Base-by-base conservation (phyloP, 2,329 filamentous ascomycete species). In the Xylariaceae sp. region DNA sequence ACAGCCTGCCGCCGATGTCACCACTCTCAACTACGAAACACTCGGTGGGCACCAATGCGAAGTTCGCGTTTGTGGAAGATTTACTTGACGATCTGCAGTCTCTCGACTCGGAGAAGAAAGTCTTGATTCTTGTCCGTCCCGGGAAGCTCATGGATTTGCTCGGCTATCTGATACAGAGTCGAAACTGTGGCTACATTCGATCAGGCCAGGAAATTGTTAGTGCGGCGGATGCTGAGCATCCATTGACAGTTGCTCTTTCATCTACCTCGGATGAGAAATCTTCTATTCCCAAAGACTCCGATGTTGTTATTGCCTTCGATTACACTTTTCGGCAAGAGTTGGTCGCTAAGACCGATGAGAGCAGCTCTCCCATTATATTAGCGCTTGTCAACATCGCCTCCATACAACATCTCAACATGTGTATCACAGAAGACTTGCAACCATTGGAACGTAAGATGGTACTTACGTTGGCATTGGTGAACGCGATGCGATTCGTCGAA, bases 51-150 rank as follows among this genome's bases (percentile, higher is more conserved):
- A 79, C 82, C 8, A 87, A 84, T 69, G 74, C 81, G 57, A 88
- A 88, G 64, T 84, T 82, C 64, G 78, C 77, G 37, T 87, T 88
- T 64, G 66, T 86, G 4, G 79, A 77, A 50, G 82, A 85, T 62
- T 73, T 88, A 2, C 68, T 86, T 35, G 73, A 78, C 17, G 67
- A 71, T 7, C 67, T 85, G 9, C 67, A 69, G n/a, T 70, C 73
- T 13, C 69, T 73, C 9, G 64, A 64, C 13, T 70, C 70, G 10
- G 73, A 78, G 9, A 77, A 75, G 44, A 80, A 77, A 42, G 70
- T 87, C 6, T 71, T 85, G 11, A 77, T 88, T 23, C 67, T 87
- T 9, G 80, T 77, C 7, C 79, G 79, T 17, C 77, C 79, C 4
- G 76, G 77, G 8, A 74, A 76, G 35, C 72, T 83, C 5, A 71